Base-by-base conservation (phyloP, 2,329 filamentous ascomycete genomes). In the Pleomassaria siparia region DNA sequence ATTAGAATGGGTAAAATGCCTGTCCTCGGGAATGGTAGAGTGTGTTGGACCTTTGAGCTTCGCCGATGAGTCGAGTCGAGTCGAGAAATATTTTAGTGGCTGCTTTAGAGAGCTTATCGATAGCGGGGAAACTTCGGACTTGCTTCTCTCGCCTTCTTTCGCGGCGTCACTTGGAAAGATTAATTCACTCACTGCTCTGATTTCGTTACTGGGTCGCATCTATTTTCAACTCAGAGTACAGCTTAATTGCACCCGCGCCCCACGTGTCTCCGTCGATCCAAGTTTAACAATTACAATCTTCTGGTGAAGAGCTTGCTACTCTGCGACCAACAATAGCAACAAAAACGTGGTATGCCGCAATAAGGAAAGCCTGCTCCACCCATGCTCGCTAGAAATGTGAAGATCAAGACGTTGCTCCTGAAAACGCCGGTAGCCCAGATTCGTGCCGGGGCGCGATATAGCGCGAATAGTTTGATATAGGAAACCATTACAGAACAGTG, bases 351-450 rank as follows among this genome's bases (percentile, higher is more conserved):
- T 62, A 67, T 67, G 64, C 60, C 56, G 53, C 60, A 58, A 57
- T 56, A 59, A 49, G 44, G 55, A 63, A 63, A 49, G 47, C 64
- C 56, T 57, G 64, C 65, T 67, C 66, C 64, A 54, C 60, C 64
- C 58, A 71, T 71, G 67, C 67, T 69, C 67, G 66, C 66, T 70
- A 67, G 62, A 64, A 66, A 68, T 70, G 50, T 50, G 58, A 48
- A 58, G 46, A 62, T 58, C 56, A 47, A 15, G 29, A 54, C 43
- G 30, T 33, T 56, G 51, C 50, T 58, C 62, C 57, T 42, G 11
- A 37, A 49, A 66, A 70, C 66, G 66, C 65, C 66, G 48, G 47
- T 50, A 50, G 46, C 54, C 55, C 46, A 49, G 47, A 43, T 54
- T 53, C 57, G 50, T 59, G 49, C 54, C 46, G 39, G 37, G 39